Conservation (phyloP, 2,329 filamentous ascomycete genomes). For the Cladosporium velox region DNA sequence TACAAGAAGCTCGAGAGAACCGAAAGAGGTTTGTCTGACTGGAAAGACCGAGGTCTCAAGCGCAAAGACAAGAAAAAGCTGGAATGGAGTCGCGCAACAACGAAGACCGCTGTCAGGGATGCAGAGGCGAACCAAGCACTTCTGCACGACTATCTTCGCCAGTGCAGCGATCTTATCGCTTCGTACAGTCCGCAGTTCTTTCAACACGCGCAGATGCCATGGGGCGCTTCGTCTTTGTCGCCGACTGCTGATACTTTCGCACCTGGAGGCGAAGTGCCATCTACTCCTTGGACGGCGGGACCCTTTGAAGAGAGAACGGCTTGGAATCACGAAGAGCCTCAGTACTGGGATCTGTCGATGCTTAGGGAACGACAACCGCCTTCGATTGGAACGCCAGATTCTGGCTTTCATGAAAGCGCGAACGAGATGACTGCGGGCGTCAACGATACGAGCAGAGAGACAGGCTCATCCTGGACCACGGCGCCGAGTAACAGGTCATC, state of each 20-base stretch:
- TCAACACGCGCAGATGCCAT: neutral
- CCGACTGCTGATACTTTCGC: constrained; percentile 29
- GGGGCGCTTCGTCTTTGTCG: constrained; percentile 22
- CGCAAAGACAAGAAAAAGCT: constrained; percentile 35
- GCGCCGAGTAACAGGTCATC: constrained; percentile 21
- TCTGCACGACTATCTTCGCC: constrained; percentile 31
- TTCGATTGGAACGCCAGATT: constrained; percentile 30
- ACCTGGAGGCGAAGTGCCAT: constrained; percentile 18
- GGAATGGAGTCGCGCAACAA: constrained; percentile 31
- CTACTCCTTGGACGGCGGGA: constrained; percentile 16
- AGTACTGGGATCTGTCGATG: constrained; percentile 37
- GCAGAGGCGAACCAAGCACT: constrained; percentile 30
- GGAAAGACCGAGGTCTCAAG: constrained; percentile 23
- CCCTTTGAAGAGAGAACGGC: constrained; percentile 12
- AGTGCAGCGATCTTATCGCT: constrained; percentile 32
- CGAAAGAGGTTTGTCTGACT: constrained; percentile 22
- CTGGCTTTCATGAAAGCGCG: constrained; percentile 31
- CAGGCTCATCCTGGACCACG: neutral
- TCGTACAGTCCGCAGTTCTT: constrained; percentile 27
- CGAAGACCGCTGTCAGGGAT: constrained; percentile 27
- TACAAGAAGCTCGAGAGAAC: constrained; percentile 33
- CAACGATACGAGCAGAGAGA: neutral
- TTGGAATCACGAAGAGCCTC: constrained; percentile 17
- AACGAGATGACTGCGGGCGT: neutral
- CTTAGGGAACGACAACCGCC: constrained; percentile 30